Percentiles rank a stretch among this genome's conserved stretches.
These are phyloP conservation scores for Peronospora belbahrii DNA, from an alignment of 352 stramenopile species.

Conservation along the genomic window DNA sequence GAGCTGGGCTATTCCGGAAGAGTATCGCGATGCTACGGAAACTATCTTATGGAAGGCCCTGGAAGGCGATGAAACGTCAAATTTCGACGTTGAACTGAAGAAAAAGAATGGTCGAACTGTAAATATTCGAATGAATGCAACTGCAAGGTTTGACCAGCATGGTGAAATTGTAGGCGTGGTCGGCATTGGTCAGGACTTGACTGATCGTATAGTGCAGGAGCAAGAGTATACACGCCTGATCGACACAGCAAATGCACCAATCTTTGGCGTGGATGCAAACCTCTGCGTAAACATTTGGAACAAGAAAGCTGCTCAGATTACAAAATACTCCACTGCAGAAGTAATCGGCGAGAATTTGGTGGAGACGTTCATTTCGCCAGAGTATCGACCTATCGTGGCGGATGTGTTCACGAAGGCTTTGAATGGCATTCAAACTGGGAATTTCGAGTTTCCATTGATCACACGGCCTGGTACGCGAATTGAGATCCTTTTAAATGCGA, in stretches of 20 bases:
- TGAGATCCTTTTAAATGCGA: slow-evolving; percentile 73
- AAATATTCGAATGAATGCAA: slow-evolving; percentile 67
- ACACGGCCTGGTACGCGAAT: slow-evolving; percentile 63
- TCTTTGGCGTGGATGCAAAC: slow-evolving; percentile 86
- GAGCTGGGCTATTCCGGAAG: slow-evolving; percentile 45
- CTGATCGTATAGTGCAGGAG: slow-evolving; percentile 78
- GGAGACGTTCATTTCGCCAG: slow-evolving; percentile 76
- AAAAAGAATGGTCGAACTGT: slow-evolving; percentile 56
- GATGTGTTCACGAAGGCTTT: slow-evolving; percentile 69
- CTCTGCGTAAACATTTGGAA: slow-evolving; percentile 90
- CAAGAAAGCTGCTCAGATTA: slow-evolving; percentile 86
- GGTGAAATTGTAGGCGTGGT: slow-evolving; percentile 80
- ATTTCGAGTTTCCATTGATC: slow-evolving; percentile 85
- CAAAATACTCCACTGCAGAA: slow-evolving; percentile 70
- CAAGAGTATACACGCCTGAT: slow-evolving; percentile 87
- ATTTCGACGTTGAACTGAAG: slow-evolving; percentile 80
- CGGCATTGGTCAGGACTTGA: slow-evolving; percentile 83
- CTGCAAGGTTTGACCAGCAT: slow-evolving; percentile 54
- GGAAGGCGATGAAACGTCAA: slow-evolving; percentile 57
- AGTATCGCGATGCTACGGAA: slow-evolving; percentile 42
- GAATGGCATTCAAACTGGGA: slow-evolving; percentile 61
- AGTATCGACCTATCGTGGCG: slow-evolving; percentile 56
- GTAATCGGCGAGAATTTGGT: slow-evolving; percentile 78
- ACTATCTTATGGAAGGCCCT: slow-evolving; percentile 52
- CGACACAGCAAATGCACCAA: slow-evolving; percentile 86